These are phyloP conservation scores for Aspergillus pseudoterreus DNA, from an alignment of 2,329 filamentous ascomycete genomes.

Conservation along the genomic window DNA sequence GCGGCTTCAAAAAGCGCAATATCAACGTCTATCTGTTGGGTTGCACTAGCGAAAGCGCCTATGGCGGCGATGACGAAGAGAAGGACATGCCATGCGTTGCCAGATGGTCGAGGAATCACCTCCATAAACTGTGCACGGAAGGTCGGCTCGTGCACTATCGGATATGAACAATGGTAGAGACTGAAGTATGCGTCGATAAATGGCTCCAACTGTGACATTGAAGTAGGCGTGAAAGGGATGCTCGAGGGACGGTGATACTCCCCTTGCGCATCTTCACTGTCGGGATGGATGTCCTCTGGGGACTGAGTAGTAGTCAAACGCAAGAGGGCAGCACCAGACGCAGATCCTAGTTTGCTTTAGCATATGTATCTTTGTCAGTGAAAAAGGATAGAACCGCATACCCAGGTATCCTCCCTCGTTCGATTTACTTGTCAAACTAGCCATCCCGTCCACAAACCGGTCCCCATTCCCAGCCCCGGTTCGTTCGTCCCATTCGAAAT, in stretches of 20 bases:
- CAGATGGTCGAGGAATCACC: constrained; percentile 29
- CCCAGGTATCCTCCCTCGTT: not conserved
- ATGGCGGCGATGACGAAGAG: constrained; percentile 34
- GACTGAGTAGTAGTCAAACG: not conserved
- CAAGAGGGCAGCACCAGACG: not conserved
- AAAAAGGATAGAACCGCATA: not conserved
- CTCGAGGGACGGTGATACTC: not conserved
- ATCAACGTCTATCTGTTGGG: constrained; percentile 25
- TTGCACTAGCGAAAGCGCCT: constrained; percentile 28
- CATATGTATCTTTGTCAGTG: not conserved
- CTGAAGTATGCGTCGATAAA: constrained; percentile 36
- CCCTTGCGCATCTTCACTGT: not conserved
- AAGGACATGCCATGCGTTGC: constrained; percentile 32
- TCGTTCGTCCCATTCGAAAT: not conserved
- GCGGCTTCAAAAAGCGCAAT: constrained; percentile 37
- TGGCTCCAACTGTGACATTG: not conserved
- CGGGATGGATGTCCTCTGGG: not conserved
- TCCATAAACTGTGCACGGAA: constrained; percentile 39
- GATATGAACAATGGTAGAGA: constrained; percentile 36
- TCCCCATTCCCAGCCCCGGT: not conserved
- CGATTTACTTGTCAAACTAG: constrained; percentile 2
- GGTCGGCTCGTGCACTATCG: constrained; percentile 38
- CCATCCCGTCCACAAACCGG: not conserved
- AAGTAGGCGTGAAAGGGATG: not conserved
- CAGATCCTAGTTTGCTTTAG: not conserved